Evolutionary conservation across 345 rosid species (phyloP).

Genomic region (Anacardium occidentale): DNA sequence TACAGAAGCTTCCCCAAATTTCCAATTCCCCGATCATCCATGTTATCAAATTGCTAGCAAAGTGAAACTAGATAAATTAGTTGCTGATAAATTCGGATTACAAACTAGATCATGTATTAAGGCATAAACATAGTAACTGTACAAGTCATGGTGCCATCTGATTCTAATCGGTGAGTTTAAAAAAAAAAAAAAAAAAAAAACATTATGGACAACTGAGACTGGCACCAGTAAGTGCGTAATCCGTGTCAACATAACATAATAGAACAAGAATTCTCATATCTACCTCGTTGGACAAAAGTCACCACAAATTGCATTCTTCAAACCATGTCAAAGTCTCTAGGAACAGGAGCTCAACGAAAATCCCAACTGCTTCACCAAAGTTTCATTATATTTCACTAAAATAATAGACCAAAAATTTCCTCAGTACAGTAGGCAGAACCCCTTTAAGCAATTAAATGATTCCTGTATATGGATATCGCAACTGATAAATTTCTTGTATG

Average conservation of each 20-base stretch:
- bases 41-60: no score
- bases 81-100: neutral
- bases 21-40: no score
- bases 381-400: slow-evolving; percentile 3
- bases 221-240: slow-evolving; percentile 19
- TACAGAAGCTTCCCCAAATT: no score
- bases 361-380: neutral
- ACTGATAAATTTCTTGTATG: neutral
- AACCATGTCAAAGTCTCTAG: neutral
- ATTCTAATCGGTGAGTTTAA: neutral
- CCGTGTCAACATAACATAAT: slow-evolving; percentile 3
- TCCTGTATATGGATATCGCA: neutral
- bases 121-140: slow-evolving; percentile 27
- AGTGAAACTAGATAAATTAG: neutral
- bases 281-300: neutral
- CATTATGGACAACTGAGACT: slow-evolving; percentile 14
- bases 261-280: slow-evolving; percentile 14
- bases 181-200: slow-evolving; percentile 1
- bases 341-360: neutral
- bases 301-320: neutral
- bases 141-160: slow-evolving; percentile 32
- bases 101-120: slow-evolving; percentile 20
- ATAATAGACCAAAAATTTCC: neutral
- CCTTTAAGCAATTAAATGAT: slow-evolving; percentile 2
- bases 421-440: neutral